Percentiles rank a stretch among this genome's conserved stretches.
Evolutionary conservation across 768 basidiomycete genomes (phyloP).

Genomic region (Pseudohyphozyma bogoriensis): DNA sequence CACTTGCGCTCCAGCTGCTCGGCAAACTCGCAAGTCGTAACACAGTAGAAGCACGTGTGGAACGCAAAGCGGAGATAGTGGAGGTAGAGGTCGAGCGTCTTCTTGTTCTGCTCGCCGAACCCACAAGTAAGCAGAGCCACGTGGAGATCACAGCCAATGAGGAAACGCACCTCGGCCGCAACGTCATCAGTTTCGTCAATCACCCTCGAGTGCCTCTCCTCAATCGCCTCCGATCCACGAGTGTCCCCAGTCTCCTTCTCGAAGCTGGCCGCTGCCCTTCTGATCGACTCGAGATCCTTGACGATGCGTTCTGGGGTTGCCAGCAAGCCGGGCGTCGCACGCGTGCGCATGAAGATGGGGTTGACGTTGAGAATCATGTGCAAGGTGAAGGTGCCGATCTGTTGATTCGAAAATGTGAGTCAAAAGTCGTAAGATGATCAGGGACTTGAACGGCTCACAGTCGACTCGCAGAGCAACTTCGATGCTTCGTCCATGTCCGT

Average conservation of each 20-base stretch:
- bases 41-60: conserved; percentile 96
- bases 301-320: conserved; percentile 67
- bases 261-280: conserved; percentile 61
- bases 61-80: conserved; percentile 85
- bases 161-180: too few species aligned
- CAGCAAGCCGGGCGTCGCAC: conserved; percentile 71
- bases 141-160: too few species aligned
- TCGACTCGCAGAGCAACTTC: conserved; percentile 66
- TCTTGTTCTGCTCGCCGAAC: conserved; percentile 45
- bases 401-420: conserved; percentile 11
- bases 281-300: conserved; percentile 70
- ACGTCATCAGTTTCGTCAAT: too few species aligned
- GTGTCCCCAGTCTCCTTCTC: conserved; percentile 46
- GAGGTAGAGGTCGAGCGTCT: conserved; percentile 84
- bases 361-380: conserved; percentile 49
- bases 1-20: conserved; percentile 95
- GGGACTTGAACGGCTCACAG: conserved; percentile 48
- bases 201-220: conserved; percentile 41
- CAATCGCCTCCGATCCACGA: conserved; percentile 46
- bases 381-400: conserved; percentile 93
- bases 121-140: too few species aligned
- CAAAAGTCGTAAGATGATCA: neutral
- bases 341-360: conserved; percentile 43
- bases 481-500: conserved; percentile 69
- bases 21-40: conserved; percentile 77